phyloP scores from a whole-genome alignment of 306 rosid species.

The barrel medic (Medicago truncatula) region MtrunA17r5.0-ANR NC_053045.1:2718501-2719000 shows the following conservation, averaged over 20 bases:
- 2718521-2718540: not conserved
- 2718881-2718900: too few relatives aligned
- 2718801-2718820: too few relatives aligned
- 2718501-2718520: not conserved
- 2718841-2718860: too few relatives aligned
- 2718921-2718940: too few relatives aligned
- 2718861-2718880: too few relatives aligned
- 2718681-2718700: not conserved
- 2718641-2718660: not conserved
- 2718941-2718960: too few relatives aligned
- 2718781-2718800: too few relatives aligned
- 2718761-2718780: too few relatives aligned
- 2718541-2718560: not conserved
- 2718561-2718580: conserved; percentile 11
- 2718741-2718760: too few relatives aligned
- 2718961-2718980: not conserved
- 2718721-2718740: not conserved
- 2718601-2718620: not conserved
- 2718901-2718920: too few relatives aligned
- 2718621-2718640: conserved; percentile 15
- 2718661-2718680: not conserved
- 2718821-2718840: not conserved
- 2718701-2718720: not conserved
- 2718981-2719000: too few relatives aligned
- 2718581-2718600: conserved; percentile 1